Conservation (phyloP, 768 basidiomycete species). For the Leccinum pellstonianum region DNA sequence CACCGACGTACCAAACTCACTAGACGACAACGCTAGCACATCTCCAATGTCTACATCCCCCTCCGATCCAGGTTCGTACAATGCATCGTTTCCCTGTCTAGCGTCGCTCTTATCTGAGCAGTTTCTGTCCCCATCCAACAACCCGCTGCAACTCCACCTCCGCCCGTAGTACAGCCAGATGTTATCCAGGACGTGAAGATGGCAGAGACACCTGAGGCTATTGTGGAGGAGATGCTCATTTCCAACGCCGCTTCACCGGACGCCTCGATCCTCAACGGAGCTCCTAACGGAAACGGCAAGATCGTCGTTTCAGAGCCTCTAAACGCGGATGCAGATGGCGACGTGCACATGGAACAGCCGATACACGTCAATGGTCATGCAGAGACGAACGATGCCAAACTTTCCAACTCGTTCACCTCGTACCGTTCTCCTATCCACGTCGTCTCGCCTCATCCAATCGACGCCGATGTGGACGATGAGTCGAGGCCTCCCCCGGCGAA, state of each 20-base stretch:
- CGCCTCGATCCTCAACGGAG: slow-evolving; percentile 1
- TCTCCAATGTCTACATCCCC: slow-evolving; percentile 45
- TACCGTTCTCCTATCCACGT: slow-evolving; percentile 36
- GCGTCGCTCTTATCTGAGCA: slow-evolving; percentile 34
- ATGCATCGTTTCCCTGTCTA: slow-evolving; percentile 16
- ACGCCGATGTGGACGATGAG: slow-evolving; percentile 41
- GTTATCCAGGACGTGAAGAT: slow-evolving; percentile 56
- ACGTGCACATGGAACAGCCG: slow-evolving; percentile 31
- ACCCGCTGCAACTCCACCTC: slow-evolving; percentile 46
- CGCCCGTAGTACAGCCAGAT: slow-evolving; percentile 45
- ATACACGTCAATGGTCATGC: slow-evolving; percentile 28
- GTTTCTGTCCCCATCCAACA: slow-evolving; percentile 45
- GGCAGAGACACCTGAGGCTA: slow-evolving; percentile 34
- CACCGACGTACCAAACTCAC: slow-evolving; percentile 53
- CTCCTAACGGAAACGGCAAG: slow-evolving; percentile 25
- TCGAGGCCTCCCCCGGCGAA: slow-evolving; percentile 78
- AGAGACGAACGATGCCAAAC: slow-evolving; percentile 6
- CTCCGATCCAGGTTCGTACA: slow-evolving; percentile 50
- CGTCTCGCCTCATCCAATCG: slow-evolving; percentile 29
- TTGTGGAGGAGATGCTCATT: slow-evolving; percentile 15
- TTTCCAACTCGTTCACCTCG: slow-evolving; percentile 30
- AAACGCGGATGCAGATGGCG: slow-evolving; percentile 27
- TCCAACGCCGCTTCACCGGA: slow-evolving; percentile 17
- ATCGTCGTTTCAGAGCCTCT: slow-evolving; percentile 35
- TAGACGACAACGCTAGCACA: slow-evolving; percentile 32